Evolutionary conservation across 2,329 filamentous ascomycete genomes (phyloP).

Genomic region (Xylaria sp.): DNA sequence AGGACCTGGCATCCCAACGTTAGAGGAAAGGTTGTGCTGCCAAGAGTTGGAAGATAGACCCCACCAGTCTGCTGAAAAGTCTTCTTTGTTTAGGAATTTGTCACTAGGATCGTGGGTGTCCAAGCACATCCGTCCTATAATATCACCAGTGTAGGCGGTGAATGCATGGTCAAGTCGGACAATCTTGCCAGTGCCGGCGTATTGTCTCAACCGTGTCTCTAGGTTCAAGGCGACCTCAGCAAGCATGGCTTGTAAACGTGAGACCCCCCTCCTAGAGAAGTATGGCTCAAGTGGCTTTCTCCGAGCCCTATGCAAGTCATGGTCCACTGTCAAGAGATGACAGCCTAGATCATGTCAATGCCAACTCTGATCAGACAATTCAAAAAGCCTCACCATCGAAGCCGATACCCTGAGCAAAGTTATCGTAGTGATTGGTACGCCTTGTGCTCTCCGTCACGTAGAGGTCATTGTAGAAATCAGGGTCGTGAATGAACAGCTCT

Average conservation of each 20-base stretch:
- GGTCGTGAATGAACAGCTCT: constrained; percentile 42
- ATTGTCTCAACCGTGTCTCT: constrained; percentile 5
- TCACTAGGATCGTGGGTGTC: neutral
- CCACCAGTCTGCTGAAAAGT: neutral
- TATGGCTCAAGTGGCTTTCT: constrained; percentile 7
- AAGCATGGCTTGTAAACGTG: constrained; percentile 10
- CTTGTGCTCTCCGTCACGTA: constrained; percentile 1
- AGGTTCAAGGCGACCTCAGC: constrained; percentile 6
- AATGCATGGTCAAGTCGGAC: constrained; percentile 29
- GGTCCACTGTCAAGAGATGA: constrained; percentile 3
- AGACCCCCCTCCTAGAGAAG: constrained; percentile 25
- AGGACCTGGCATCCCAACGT: constrained; percentile 27
- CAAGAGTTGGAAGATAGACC: neutral
- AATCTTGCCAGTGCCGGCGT: constrained; percentile 1
- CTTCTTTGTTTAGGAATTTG: neutral
- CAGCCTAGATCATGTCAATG: neutral
- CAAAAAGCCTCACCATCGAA: constrained; percentile 34
- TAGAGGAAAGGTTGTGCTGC: neutral
- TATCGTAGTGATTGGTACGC: constrained; percentile 29
- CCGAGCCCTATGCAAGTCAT: neutral
- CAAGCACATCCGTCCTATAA: constrained; percentile 24
- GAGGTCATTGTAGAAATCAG: constrained; percentile 22
- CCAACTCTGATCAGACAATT: neutral
- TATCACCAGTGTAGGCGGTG: constrained; percentile 21
- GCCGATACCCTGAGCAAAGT: constrained; percentile 35